Evolutionary conservation across 179 eudicot species (phyloP), one percentile per base, ranked within the genome.

Genomic region (Patellifolia procumbens): DNA sequence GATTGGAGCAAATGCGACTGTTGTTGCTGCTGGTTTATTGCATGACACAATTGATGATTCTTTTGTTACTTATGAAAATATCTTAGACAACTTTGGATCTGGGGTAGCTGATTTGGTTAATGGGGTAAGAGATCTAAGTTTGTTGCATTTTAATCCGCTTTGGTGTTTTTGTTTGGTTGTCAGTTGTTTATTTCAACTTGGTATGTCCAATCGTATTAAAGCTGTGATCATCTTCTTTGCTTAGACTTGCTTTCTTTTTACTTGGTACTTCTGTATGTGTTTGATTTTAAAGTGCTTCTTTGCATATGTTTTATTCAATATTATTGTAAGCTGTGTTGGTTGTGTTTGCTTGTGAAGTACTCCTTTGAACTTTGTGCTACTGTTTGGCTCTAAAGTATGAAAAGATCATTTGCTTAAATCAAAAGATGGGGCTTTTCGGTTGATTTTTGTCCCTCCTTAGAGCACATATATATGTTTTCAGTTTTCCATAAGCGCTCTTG

Each of bases 31-130:
- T 43, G 99, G 99, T 71, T 86, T 95, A 74, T 77, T 95, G 81
- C 99, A 95, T 58, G 98, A 95, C 78, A 93, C 98, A 0, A 86
- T 90, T 79, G 99, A 95, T 77, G 99, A 95, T 89, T 89, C 91
- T 72, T 91, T 80, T 80, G 82, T 87, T 10, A 85, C 88, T 15
- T 88, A 86, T 81, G 97, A 89, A 39, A 77, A 85, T 74, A 91
- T 95, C 70, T 76, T 72, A 61, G 77, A 81, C 58, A 76, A 82
- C 12, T 88, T 90, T 80, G 98, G 99, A 78, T 74, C 89, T 55
- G 97, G 85, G 48, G 98, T 95, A 73, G 99, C 98, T 66, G 95
- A 89, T 83, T 82, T 95, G 79, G 99, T 95, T 69, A 79, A 86
- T 77, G 96, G 98, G 95, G 99, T 95, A 89, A 80, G 87, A 37